phyloP scores from a whole-genome alignment of 179 eudicot genomes.

The Silene coronaria region DNA sequence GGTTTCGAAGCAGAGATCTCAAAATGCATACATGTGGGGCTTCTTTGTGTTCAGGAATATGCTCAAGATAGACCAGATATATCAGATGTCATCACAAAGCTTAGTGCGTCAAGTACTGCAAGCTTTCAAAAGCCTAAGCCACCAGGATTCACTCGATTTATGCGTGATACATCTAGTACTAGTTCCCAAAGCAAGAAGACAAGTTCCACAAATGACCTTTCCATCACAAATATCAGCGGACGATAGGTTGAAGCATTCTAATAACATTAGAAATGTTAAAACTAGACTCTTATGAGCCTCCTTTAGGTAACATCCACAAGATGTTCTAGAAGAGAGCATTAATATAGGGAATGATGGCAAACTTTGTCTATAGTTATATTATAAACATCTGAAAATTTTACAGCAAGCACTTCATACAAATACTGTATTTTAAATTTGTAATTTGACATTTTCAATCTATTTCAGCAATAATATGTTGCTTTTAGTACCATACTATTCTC shows the following conservation, averaged over 20 bases:
- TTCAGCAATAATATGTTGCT: neutral
- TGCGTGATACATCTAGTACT: constrained; percentile 3
- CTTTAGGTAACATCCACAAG: too few species aligned
- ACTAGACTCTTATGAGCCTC: neutral
- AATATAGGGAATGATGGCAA: neutral
- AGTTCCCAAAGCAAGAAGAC: neutral
- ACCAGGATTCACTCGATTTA: constrained; percentile 23
- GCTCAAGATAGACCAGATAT: constrained; percentile 29
- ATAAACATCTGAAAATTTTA: too few species aligned
- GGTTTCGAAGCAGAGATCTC: constrained; percentile 15
- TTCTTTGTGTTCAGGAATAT: constrained; percentile 34
- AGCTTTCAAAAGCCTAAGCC: constrained; percentile 29
- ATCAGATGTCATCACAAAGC: constrained; percentile 27
- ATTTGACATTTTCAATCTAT: too few species aligned
- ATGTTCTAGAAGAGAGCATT: neutral
- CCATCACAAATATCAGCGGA: neutral
- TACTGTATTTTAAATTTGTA: too few species aligned
- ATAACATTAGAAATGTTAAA: neutral
- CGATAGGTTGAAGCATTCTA: neutral
- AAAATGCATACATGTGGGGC: constrained; percentile 27
- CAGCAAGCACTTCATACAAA: neutral
- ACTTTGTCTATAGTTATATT: too few species aligned
- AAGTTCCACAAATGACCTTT: neutral
- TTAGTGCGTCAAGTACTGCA: constrained; percentile 17
- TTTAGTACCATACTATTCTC: neutral